phyloP scores from a whole-genome alignment of 208 protist species.

The Trypanosoma cruzi region DNA sequence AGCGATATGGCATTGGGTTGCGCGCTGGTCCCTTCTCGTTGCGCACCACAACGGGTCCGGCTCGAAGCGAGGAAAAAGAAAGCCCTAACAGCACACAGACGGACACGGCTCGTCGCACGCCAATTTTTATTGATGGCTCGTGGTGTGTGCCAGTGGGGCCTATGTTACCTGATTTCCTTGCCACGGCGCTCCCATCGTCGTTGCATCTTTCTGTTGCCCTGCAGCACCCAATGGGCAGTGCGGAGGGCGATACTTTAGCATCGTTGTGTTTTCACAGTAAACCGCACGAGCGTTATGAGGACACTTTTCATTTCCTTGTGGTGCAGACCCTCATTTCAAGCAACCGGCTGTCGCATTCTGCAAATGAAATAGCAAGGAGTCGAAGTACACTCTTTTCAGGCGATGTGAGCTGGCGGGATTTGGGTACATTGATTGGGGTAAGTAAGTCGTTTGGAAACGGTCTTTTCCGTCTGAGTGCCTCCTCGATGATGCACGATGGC shows the following conservation, averaged over 20 bases:
- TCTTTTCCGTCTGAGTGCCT: conserved; percentile 64
- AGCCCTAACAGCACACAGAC: neutral
- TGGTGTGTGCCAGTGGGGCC: neutral
- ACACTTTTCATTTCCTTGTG: conserved; percentile 16
- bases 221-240: conserved; percentile 17
- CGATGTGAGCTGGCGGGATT: conserved; percentile 40
- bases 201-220: conserved; percentile 8
- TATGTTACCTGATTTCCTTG: neutral
- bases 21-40: conserved; percentile 23
- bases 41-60: neutral
- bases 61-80: neutral
- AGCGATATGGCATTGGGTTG: conserved; percentile 13
- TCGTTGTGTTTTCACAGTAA: conserved; percentile 11
- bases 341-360: conserved; percentile 2
- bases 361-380: conserved; percentile 2
- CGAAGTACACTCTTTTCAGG: conserved; percentile 14
- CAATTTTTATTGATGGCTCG: conserved; percentile 19
- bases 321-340: conserved; percentile 24
- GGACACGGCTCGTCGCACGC: neutral
- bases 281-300: neutral
- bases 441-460: conserved; percentile 48
- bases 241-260: conserved; percentile 22
- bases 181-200: neutral
- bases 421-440: conserved; percentile 63
- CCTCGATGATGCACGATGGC: conserved; percentile 73